A percentile compares a stretch with the other conserved stretches of the same genome.
Evolutionary conservation across 148 eudicot genomes (phyloP).

Genomic region (Rheum nobile): DNA sequence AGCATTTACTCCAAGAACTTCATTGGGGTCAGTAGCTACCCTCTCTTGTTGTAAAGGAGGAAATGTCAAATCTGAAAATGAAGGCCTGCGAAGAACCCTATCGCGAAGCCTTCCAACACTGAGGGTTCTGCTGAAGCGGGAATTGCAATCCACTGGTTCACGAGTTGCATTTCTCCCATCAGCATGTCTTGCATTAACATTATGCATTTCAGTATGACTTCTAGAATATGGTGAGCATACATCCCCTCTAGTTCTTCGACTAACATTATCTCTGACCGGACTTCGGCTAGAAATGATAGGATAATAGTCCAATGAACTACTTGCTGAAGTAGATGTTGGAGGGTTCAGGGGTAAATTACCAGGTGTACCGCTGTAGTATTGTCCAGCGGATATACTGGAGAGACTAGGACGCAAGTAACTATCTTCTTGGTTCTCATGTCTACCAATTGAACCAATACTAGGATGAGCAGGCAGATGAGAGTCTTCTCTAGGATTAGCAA

Average conservation of each 20-base stretch:
- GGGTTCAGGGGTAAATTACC: slow-evolving; percentile 17
- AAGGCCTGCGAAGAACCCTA: slow-evolving; percentile 74
- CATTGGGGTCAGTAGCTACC: slow-evolving; percentile 20
- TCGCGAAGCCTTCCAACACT: slow-evolving; percentile 99
- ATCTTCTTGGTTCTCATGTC: slow-evolving; percentile 24
- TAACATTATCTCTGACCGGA: slow-evolving; percentile 20
- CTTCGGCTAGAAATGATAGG: slow-evolving; percentile 20
- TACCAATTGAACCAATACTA: slow-evolving; percentile 18
- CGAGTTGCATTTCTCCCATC: slow-evolving; percentile 42
- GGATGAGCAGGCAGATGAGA: slow-evolving; percentile 22
- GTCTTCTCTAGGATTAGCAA: slow-evolving; percentile 34
- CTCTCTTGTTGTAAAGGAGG: slow-evolving; percentile 47
- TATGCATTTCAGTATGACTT: slow-evolving; percentile 29
- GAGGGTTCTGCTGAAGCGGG: slow-evolving; percentile 79
- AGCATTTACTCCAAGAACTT: slow-evolving; percentile 9
- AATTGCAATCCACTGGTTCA: slow-evolving; percentile 68
- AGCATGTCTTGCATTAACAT: slow-evolving; percentile 31
- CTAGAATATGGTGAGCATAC: slow-evolving; percentile 29
- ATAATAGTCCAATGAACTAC: slow-evolving; percentile 20
- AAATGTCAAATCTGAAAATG: slow-evolving; percentile 48
- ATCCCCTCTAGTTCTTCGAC: slow-evolving; percentile 19
- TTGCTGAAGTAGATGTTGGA: slow-evolving; percentile 21
- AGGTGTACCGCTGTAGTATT: slow-evolving; percentile 26
- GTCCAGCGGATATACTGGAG: slow-evolving; percentile 22
- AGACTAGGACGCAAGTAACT: slow-evolving; percentile 34